Evolutionary conservation across 805 yeast genomes (phyloP), one percentile per base, ranked within the genome.

Genomic region (Ascoidea asiatica): DNA sequence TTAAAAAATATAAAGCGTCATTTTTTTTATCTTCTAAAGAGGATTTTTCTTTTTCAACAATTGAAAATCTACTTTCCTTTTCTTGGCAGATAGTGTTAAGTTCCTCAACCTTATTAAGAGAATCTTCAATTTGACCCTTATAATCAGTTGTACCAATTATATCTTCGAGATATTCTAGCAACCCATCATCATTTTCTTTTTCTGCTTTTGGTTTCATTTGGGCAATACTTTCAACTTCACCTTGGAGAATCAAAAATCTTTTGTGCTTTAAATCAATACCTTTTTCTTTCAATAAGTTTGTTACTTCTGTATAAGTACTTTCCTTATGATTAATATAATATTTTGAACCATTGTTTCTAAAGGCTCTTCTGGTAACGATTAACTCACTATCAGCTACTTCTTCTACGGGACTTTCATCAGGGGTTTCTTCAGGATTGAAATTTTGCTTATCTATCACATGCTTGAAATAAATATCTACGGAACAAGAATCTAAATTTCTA

Each of bases 161-260:
- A 65, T 94, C 98, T 57, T 92, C 99, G 48, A 92, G 64, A 58
- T 92, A 92, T 56, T 94, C 99, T 37, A 92, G 63, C 21, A 92
- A 66, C 0, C 99, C 99, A 58, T 92, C 97, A 54, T 90, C 97
- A 50, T 77, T 77, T 44, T 86, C 95, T 43, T 70, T 75, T 55
- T 92, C 97, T 0, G 97, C 97, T 56, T 90, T 92, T 8, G 99
- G 84, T 58, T 90, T 90, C 99, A 92, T 94, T 59, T 92, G 97
- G 0, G 98, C 97, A 56, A 92, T 92, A 51, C 89, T 81, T 64
- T 92, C 99, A 39, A 92, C 98, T 59, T 92, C 99, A 59, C 99
- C 99, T 63, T 92, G 99, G 40, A 92, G 66, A 57, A 92, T 94
- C 53, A 92, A 70, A 55, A 92, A 92, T 53, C 99, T 71, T 58